Base-by-base conservation (phyloP, 192 early-diverging fungal genomes). In the Allomyces macrogynus region DNA sequence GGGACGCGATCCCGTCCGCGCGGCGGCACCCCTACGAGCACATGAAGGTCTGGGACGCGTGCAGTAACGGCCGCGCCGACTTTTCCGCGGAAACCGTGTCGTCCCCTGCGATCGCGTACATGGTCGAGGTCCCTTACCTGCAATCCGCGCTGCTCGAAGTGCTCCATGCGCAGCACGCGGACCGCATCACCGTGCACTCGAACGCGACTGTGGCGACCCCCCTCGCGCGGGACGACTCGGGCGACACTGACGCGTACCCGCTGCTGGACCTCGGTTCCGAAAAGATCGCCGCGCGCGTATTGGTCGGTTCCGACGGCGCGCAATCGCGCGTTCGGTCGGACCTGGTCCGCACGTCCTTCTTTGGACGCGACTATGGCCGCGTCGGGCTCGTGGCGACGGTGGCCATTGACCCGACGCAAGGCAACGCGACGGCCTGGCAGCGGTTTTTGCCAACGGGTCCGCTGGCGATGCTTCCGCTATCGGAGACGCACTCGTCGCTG, bases 401-500 rank as follows among this genome's bases (percentile, higher is more conserved):
- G 25, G 70, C 86, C 60, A 49, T 91, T 18, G 79, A 85, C 63
- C 64, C 61, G 1, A 9, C 14, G 20, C 60, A 63, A 24, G 67
- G 69, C 43, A 82, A 89, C 68, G 72, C 80, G 24, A 86, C 89
- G 0, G 92, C 92, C 5, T 98, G 87, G 84, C 92, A 98, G 77
- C 78, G 93, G 63, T 98, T 96, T 69, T 76, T 98, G 43, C 93
- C 93, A 5, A 86, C 87, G 0, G 95, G 95, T 4, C 92, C 95
- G 0, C 82, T 98, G 61, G 92, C 93, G 8, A 76, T 94, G 71
- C 77, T 98, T 54, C 95, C 95, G n/a, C 71, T 89, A 10, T 74
- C 75, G 61, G 72, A 76, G 26, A 78, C 69, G 24, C 71, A 74
- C 65, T 78, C 86, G 62, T 91, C 91, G 26, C 75, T 98, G 66